These are phyloP conservation scores for Buddleja alternifolia DNA, from an alignment of 257 asterid genomes.

Conservation along the genomic window DNA sequence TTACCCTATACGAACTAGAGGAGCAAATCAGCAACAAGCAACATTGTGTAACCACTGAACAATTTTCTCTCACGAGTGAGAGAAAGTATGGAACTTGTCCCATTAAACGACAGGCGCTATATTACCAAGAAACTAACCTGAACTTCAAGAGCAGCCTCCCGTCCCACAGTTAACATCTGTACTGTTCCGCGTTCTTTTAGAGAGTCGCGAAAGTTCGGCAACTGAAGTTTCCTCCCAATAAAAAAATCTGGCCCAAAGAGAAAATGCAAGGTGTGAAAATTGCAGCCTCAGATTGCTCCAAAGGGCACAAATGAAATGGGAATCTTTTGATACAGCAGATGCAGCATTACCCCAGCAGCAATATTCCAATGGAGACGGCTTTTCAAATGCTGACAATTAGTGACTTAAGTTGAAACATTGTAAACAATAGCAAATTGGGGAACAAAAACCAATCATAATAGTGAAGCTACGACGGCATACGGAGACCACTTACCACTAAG, in stretches of 20 bases:
- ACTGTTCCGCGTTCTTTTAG: conserved; percentile 86
- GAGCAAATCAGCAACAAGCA: conserved; percentile 20
- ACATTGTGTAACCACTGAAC: background rate
- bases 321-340: conserved; percentile 79
- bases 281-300: conserved; percentile 66
- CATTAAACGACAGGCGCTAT: conserved; percentile 14
- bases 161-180: conserved; percentile 95
- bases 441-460: conserved; percentile 37
- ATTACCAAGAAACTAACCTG: conserved; percentile 64
- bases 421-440: conserved; percentile 41
- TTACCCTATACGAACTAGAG: background rate
- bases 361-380: conserved; percentile 86
- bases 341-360: conserved; percentile 99
- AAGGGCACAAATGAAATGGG: conserved; percentile 67
- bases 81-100: conserved; percentile 14
- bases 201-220: conserved; percentile 94
- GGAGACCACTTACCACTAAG: conserved; percentile 76
- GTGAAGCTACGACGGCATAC: conserved; percentile 33
- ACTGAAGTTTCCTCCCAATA: conserved; percentile 79
- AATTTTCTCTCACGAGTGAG: conserved; percentile 22
- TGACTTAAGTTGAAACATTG: conserved; percentile 68
- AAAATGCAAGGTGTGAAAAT: conserved; percentile 67
- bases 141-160: conserved; percentile 97
- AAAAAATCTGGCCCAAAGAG: conserved; percentile 89
- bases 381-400: conserved; percentile 96